phyloP scores from a whole-genome alignment of 148 eudicot genomes.

The Suaeda aralocaspica region DNA sequence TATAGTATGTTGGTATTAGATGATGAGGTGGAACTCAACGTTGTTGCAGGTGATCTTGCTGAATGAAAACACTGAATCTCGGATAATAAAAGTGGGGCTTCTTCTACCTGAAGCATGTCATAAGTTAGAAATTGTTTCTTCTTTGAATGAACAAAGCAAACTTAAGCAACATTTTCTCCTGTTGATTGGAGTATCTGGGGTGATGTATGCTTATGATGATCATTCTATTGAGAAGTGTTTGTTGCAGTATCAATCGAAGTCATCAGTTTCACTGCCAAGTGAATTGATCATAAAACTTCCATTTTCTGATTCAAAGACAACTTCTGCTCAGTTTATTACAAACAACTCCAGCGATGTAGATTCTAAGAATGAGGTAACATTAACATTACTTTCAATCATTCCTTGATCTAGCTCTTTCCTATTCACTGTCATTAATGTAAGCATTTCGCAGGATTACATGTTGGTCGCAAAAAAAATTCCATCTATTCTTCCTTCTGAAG shows the following conservation, averaged over 20 bases:
- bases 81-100: constrained; percentile 75
- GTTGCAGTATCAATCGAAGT: constrained; percentile 57
- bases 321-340: constrained; percentile 51
- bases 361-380: constrained; percentile 53
- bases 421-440: constrained; percentile 8
- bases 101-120: constrained; percentile 62
- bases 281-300: constrained; percentile 69
- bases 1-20: neutral
- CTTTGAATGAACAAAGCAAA: constrained; percentile 51
- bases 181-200: constrained; percentile 78
- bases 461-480: constrained; percentile 41
- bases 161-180: constrained; percentile 55
- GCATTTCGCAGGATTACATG: constrained; percentile 44
- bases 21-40: constrained; percentile 1
- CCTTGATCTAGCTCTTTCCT: neutral
- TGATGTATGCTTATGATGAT: constrained; percentile 72
- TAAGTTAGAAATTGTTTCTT: constrained; percentile 62
- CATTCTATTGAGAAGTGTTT: constrained; percentile 65
- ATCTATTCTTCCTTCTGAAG: constrained; percentile 60
- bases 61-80: constrained; percentile 75
- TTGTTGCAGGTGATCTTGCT: constrained; percentile 67
- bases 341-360: constrained; percentile 35
- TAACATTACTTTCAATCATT: neutral
- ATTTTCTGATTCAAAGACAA: constrained; percentile 53
- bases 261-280: constrained; percentile 67